phyloP scores from a whole-genome alignment of 169 alveolate species.

The Plasmodium knowlesi region DNA sequence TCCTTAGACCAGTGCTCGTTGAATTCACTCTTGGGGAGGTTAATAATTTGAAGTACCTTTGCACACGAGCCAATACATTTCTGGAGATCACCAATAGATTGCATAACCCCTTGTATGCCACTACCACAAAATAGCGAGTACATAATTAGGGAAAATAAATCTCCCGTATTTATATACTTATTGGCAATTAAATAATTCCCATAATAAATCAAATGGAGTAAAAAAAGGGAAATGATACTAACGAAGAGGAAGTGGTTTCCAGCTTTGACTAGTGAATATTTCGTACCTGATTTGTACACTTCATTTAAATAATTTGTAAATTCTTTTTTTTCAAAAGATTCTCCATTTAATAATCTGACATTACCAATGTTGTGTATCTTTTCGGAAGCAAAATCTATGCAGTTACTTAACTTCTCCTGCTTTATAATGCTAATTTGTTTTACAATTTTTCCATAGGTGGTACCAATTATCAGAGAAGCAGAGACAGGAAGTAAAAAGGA shows the following conservation, averaged over 20 bases:
- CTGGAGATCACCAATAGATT: constrained; percentile 76
- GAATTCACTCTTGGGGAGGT: constrained; percentile 41
- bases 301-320: constrained; percentile 60
- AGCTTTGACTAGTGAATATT: constrained; percentile 44
- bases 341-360: constrained; percentile 59
- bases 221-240: constrained; percentile 49
- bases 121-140: constrained; percentile 81
- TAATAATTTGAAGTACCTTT: constrained; percentile 65
- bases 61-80: constrained; percentile 79
- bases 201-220: constrained; percentile 59
- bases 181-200: constrained; percentile 61
- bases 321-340: constrained; percentile 53
- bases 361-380: constrained; percentile 43
- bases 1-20: constrained; percentile 27
- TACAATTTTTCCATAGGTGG: constrained; percentile 54
- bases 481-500: constrained; percentile 57
- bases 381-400: constrained; percentile 64
- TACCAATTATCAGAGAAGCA: constrained; percentile 34
- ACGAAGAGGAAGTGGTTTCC: constrained; percentile 63
- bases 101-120: constrained; percentile 76
- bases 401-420: constrained; percentile 60
- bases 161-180: constrained; percentile 79
- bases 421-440: constrained; percentile 36
- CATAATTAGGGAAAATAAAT: constrained; percentile 81
- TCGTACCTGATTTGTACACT: constrained; percentile 51